Base-by-base conservation (phyloP, 306 rosid species). In the Cajanus cajan region DNA sequence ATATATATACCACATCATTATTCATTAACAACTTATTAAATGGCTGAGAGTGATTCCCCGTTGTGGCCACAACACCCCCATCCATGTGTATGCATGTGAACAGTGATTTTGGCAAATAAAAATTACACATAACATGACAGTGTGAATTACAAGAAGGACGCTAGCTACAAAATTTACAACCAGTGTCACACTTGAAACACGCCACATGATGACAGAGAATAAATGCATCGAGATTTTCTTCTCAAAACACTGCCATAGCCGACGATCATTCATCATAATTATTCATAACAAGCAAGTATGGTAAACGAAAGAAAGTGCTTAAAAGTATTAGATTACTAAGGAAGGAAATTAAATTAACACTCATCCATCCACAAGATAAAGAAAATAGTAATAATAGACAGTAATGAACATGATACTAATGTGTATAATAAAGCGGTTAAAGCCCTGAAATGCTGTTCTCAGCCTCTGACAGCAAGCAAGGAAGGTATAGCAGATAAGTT, bases 401-500 rank as follows among this genome's bases (percentile, higher is more conserved):
- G 54, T 58, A 61, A 67, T 75, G 70, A 84, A 76, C 54, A 58
- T 25, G n/a, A 57, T 59, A 62, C 22, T 61, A 34, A 64, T 55
- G 76, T 85, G 79, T 59, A 48, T 71, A 21, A 45, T 54, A 47
- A 48, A 28, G 31, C 2, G 3, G 55, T 73, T 31, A 47, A 72
- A 67, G 4, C 54, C 55, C 44, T 36, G 33, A 40, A 19, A 44
- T 12, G 4, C 0, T 15, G 24, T 37, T 22, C 44, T 86, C 85
- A 87, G 82, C 88, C 72, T 81, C 88, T 74, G 50, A 86, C 96
- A 63, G 96, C 71, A 10, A 92, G 87, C 80, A 92, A 85, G 8
- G 97, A 92, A 82, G 97, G 97, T 77, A 92, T 85, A 4, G 91
- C 96, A 33, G 93, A 83, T 37, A 92, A 80, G 70, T 87, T 89